phyloP scores from a whole-genome alignment of 306 rosid species.

The Prunus armeniaca region DNA sequence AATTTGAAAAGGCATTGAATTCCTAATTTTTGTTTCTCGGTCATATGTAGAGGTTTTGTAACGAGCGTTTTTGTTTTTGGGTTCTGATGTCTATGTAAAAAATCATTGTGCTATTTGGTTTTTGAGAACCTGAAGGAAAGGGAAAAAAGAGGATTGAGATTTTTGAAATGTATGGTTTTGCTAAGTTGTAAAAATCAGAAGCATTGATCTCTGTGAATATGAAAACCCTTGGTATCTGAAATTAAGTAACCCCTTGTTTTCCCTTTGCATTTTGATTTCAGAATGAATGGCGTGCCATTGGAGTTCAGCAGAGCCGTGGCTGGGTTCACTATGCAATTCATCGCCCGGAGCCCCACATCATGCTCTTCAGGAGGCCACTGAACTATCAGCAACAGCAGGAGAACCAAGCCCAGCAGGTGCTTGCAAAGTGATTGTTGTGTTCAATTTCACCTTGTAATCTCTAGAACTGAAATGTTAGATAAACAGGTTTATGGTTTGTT shows the following conservation, averaged over 20 bases:
- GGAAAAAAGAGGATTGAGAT: background rate
- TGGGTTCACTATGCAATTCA: conserved; percentile 97
- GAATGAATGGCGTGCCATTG: conserved; percentile 95
- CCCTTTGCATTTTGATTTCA: conserved; percentile 10
- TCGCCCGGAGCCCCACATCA: conserved; percentile 93
- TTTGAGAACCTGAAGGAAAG: background rate
- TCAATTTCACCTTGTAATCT: background rate
- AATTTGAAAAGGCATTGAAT: background rate
- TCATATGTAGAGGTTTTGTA: background rate
- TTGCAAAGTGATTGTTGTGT: conserved; percentile 44
- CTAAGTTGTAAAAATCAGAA: background rate
- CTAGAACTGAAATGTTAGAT: conserved; percentile 22
- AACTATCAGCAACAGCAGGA: conserved; percentile 89
- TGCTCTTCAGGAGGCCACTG: conserved; percentile 97
- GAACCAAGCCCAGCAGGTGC: conserved; percentile 62
- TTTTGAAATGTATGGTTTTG: background rate
- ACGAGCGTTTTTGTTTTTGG: background rate
- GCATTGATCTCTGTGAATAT: background rate
- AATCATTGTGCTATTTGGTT: background rate
- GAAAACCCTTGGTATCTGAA: background rate
- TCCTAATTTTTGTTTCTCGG: background rate
- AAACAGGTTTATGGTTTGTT: conserved; percentile 27
- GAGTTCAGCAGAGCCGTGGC: conserved; percentile 98
- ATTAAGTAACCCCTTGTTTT: background rate
- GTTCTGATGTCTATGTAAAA: background rate